Percentiles rank a stretch among this genome's conserved stretches.
phyloP scores from a whole-genome alignment of 768 basidiomycete species.

The Lentinula sp. region DNA sequence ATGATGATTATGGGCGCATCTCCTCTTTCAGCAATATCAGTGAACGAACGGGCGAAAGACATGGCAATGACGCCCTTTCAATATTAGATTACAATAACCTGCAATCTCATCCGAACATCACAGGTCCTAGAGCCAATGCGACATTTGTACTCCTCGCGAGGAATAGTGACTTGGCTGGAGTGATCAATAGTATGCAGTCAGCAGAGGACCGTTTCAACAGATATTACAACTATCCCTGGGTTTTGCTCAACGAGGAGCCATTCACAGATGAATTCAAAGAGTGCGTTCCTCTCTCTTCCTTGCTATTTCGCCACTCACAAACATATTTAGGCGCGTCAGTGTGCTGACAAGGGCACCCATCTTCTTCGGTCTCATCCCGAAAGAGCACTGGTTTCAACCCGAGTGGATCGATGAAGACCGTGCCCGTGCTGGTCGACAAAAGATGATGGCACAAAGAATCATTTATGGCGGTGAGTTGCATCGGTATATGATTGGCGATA shows the following conservation, averaged over 20 bases:
- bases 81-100: neutral
- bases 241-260: conserved; percentile 79
- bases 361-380: conserved; percentile 66
- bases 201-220: conserved; percentile 85
- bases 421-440: conserved; percentile 51
- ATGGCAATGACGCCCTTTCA: neutral
- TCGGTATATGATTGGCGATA: neutral
- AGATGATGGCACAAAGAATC: conserved; percentile 57
- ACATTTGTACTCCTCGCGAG: conserved; percentile 72
- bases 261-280: conserved; percentile 70
- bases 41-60: conserved; percentile 12
- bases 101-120: neutral
- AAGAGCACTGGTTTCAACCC: conserved; percentile 77
- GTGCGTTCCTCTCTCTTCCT: conserved; percentile 22
- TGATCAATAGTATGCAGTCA: conserved; percentile 52
- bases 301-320: neutral
- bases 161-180: conserved; percentile 47
- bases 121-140: conserved; percentile 54
- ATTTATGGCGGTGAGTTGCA: conserved; percentile 48
- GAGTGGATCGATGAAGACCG: conserved; percentile 71
- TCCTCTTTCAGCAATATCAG: conserved; percentile 36
- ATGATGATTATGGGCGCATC: conserved; percentile 40
- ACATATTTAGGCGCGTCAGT: conserved; percentile 34
- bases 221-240: conserved; percentile 69
- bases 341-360: conserved; percentile 53